phyloP scores from a whole-genome alignment of 2,329 filamentous ascomycete species.

The Polytolypa hystricis region DNA sequence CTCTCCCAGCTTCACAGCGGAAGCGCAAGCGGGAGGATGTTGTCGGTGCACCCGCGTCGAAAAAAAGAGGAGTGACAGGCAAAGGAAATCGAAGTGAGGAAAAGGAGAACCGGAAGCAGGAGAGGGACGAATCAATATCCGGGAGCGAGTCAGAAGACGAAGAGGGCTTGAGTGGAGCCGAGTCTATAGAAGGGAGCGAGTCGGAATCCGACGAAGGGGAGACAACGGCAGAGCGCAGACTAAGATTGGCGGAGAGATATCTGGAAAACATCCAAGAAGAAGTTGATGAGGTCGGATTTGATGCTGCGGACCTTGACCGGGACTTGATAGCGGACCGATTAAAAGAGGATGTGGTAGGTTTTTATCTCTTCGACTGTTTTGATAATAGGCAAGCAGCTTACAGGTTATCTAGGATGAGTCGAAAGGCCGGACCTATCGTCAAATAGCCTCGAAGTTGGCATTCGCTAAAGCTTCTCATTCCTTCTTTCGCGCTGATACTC shows the following conservation, averaged over 20 bases:
- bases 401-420: conserved; percentile 52
- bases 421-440: conserved; percentile 80
- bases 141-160: conserved; percentile 68
- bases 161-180: conserved; percentile 36
- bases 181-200: conserved; percentile 36
- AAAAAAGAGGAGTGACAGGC: conserved; percentile 34
- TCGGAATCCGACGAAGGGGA: conserved; percentile 60
- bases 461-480: conserved; percentile 57
- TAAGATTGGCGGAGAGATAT: conserved; percentile 84
- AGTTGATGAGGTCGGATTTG: conserved; percentile 74
- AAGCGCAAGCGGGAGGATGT: conserved; percentile 68
- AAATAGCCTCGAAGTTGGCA: conserved; percentile 61
- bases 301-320: conserved; percentile 84
- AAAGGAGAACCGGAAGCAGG: conserved; percentile 29
- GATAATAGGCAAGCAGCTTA: conserved; percentile 13
- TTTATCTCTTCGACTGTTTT: conserved; percentile 4
- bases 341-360: conserved; percentile 67
- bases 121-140: conserved; percentile 70
- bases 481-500: conserved; percentile 67
- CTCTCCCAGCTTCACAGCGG: conserved; percentile 70
- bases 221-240: conserved; percentile 76
- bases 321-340: conserved; percentile 85
- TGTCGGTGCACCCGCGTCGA: conserved; percentile 31
- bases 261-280: conserved; percentile 80
- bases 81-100: conserved; percentile 29